Conservation (phyloP, 345 rosid genomes). For the Arabidopsis arenosa region DNA sequence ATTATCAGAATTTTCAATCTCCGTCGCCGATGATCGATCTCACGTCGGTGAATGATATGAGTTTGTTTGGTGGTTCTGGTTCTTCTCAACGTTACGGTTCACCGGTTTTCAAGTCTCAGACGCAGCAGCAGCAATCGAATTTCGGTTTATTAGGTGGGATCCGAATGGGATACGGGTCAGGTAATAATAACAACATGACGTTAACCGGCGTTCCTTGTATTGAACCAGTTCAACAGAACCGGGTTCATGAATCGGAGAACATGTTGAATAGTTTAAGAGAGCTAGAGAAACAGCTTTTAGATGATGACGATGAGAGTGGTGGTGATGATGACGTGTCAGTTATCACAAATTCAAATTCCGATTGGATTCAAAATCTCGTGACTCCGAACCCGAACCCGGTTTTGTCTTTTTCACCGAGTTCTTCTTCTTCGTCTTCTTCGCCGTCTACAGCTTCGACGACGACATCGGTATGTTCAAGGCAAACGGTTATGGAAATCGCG, state of each 20-base stretch:
- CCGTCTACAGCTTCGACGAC: slow-evolving; percentile 67
- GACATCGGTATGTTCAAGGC: slow-evolving; percentile 54
- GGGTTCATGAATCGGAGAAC: slow-evolving; percentile 58
- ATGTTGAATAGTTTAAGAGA: slow-evolving; percentile 80
- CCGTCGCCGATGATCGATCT: slow-evolving; percentile 52
- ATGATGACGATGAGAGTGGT: slow-evolving; percentile 59
- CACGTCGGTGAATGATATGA: slow-evolving; percentile 39
- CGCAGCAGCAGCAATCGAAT: slow-evolving; percentile 38
- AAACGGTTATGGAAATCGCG: slow-evolving; percentile 70
- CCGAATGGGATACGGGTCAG: slow-evolving; percentile 39
- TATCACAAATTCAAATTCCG: slow-evolving; percentile 71
- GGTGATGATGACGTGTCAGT: slow-evolving; percentile 76
- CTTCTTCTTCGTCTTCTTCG: slow-evolving; percentile 76
- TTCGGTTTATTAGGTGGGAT: slow-evolving; percentile 27
- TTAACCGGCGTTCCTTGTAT: slow-evolving; percentile 48
- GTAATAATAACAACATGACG: slow-evolving; percentile 9
- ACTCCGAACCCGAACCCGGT: slow-evolving; percentile 43
- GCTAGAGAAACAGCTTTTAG: slow-evolving; percentile 79
- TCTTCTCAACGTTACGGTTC: slow-evolving; percentile 56
- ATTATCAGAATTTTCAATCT: slow-evolving; percentile 52
- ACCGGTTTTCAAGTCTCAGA: slow-evolving; percentile 54
- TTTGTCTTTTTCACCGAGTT: slow-evolving; percentile 64
- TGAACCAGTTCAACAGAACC: slow-evolving; percentile 51
- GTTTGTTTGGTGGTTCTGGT: slow-evolving; percentile 5
- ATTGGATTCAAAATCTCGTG: slow-evolving; percentile 79